These are phyloP conservation scores for Acanthamoeba sp. DNA, from an alignment of 208 protist species.

Conservation along the genomic window DNA sequence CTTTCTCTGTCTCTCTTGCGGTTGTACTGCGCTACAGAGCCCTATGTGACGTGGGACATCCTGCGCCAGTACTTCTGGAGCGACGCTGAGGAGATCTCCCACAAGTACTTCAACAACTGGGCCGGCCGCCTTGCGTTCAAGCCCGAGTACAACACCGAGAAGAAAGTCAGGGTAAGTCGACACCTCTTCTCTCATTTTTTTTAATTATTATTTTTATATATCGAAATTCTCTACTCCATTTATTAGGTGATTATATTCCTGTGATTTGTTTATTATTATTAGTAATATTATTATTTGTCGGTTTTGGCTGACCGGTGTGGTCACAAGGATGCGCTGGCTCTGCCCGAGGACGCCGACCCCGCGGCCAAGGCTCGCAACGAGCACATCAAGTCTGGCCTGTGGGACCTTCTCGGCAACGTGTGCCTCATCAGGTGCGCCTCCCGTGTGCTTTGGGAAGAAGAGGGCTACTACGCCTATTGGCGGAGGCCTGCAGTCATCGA, in stretches of 20 bases:
- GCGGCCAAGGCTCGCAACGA: conserved; percentile 18
- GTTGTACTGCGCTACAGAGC: conserved; percentile 71
- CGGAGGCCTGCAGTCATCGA: background rate
- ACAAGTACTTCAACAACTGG: conserved; percentile 76
- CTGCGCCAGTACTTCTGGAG: conserved; percentile 78
- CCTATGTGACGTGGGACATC: conserved; percentile 83
- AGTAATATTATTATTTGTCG: too few species aligned
- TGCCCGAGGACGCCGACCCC: conserved; percentile 36
- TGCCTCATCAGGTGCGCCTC: conserved; percentile 79
- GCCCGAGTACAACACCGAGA: conserved; percentile 82
- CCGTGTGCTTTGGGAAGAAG: too few species aligned
- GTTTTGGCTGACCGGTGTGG: background rate
- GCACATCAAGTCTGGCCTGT: conserved; percentile 42
- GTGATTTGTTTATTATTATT: too few species aligned
- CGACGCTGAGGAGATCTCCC: conserved; percentile 62
- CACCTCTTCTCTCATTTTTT: background rate
- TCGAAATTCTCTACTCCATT: too few species aligned
- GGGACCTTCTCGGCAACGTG: conserved; percentile 78
- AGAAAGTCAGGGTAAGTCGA: conserved; percentile 47
- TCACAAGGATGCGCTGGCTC: conserved; percentile 61
- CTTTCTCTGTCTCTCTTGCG: too few species aligned
- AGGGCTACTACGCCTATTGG: too few species aligned
- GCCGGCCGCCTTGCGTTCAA: conserved; percentile 74
- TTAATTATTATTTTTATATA: too few species aligned
- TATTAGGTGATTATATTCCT: too few species aligned